Base-by-base conservation (phyloP, 768 basidiomycete genomes). In the Leucosporidium scottii region DNA sequence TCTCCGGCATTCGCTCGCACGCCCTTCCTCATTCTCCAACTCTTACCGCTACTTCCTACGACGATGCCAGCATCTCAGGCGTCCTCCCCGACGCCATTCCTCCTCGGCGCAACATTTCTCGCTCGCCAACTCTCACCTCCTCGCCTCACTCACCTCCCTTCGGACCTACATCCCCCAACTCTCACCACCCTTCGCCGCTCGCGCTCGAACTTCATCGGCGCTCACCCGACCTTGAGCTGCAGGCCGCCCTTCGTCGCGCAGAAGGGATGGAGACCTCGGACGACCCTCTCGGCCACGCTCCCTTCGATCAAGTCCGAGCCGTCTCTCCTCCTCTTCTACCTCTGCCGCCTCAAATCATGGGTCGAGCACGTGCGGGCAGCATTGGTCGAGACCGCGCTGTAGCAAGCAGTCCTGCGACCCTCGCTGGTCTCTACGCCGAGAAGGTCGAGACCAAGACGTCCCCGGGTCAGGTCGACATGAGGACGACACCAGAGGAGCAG, bases 1-100 rank as follows among this genome's bases (percentile, higher is more conserved):
- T 70, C 17, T 65, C 66, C 18, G 69, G 69, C 18, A 55, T 70
- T n/a, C 59, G 69, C 13, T 67, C 65, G 13, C 69, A 70, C 56
- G 54, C 62, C 8, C 49, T 64, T 6, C 65, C 69, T 31, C 65
- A 70, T 25, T 70, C 69, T 1, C 69, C 69, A 10, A 61, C 59
- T 0, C 49, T 70, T 6, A 51, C 21, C 31, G 55, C 31, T 31
- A 56, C 15, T 5, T 23, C 30, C 15, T 21, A 21, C 55, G 55
- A 34, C 39, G 39, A 44, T 2, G 39, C 39, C 15, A 44, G 39
- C 39, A 12, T 17, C 1, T 34, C 30, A 5, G 21, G 21, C 21
- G 30, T 18, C 55, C 36, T 54, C 51, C 21, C 39, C 65, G 27
- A 9, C 39, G 39, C 59, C 34, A 48, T 59, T 44, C 18, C 48